These are phyloP conservation scores for Acacia confusa DNA, from an alignment of 306 rosid genomes.

Conservation along the genomic window DNA sequence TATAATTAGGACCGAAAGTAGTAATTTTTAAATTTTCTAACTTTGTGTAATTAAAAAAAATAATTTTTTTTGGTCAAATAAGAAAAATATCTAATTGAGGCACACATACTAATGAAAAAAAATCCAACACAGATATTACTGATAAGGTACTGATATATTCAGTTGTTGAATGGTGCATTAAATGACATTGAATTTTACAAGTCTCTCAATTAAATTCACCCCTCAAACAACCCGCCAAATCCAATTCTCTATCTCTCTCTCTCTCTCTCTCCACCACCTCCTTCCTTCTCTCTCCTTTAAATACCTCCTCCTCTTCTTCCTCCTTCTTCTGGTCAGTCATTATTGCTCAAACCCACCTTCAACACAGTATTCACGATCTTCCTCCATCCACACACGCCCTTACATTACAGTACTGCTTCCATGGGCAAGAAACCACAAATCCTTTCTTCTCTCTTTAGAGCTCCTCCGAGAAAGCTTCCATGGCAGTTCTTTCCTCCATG, in stretches of 20 bases:
- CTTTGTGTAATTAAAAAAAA: too few relatives aligned
- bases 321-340: slow-evolving; percentile 40
- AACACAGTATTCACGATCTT: slow-evolving; percentile 9
- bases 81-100: neutral
- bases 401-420: slow-evolving; percentile 1
- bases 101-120: neutral
- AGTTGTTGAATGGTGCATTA: slow-evolving; percentile 50
- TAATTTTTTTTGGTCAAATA: too few relatives aligned
- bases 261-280: neutral
- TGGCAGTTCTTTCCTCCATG: slow-evolving; percentile 61
- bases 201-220: slow-evolving; percentile 52
- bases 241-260: slow-evolving; percentile 28
- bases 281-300: slow-evolving; percentile 33
- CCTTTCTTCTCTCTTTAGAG: slow-evolving; percentile 48
- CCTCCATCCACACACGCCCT: neutral
- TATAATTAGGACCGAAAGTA: too few relatives aligned
- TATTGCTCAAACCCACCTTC: slow-evolving; percentile 34
- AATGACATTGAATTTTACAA: slow-evolving; percentile 62
- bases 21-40: too few relatives aligned
- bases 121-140: slow-evolving; percentile 22
- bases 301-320: slow-evolving; percentile 27
- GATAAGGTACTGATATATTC: slow-evolving; percentile 35
- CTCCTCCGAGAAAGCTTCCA: slow-evolving; percentile 30
- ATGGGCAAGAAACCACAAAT: slow-evolving; percentile 62
- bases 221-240: slow-evolving; percentile 47